Evolutionary conservation across 805 yeast genomes (phyloP).

Genomic region (Alloascoidea africana): DNA sequence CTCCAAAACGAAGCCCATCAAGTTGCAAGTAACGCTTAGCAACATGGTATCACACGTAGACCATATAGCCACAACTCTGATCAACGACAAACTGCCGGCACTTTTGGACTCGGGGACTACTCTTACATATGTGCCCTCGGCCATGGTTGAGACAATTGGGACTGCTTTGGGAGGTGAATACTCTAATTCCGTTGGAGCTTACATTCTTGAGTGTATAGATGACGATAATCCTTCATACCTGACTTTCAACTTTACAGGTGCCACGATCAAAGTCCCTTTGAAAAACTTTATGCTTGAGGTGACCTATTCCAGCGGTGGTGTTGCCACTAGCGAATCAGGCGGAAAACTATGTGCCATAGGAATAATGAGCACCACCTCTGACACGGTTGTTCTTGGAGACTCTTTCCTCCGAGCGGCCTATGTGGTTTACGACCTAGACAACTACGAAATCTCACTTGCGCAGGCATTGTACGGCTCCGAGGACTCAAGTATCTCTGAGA

Average conservation of each 20-base stretch:
- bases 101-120: neutral
- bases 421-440: conserved; percentile 38
- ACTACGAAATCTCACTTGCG: conserved; percentile 6
- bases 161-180: neutral
- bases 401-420: conserved; percentile 35
- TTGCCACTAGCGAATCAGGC: neutral
- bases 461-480: conserved; percentile 6
- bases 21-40: neutral
- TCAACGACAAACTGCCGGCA: neutral
- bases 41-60: neutral
- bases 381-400: conserved; percentile 31
- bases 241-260: neutral
- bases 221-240: neutral
- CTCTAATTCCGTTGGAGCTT: neutral
- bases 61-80: neutral
- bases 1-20: neutral
- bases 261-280: neutral
- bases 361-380: neutral
- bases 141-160: neutral
- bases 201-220: neutral
- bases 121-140: neutral
- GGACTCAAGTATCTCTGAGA: conserved; percentile 25
- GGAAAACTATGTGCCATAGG: neutral
- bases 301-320: neutral
- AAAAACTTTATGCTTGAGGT: neutral